These are phyloP conservation scores for Nannizziopsis arthrosporioides DNA, from an alignment of 2,329 filamentous ascomycete genomes.

Conservation along the genomic window DNA sequence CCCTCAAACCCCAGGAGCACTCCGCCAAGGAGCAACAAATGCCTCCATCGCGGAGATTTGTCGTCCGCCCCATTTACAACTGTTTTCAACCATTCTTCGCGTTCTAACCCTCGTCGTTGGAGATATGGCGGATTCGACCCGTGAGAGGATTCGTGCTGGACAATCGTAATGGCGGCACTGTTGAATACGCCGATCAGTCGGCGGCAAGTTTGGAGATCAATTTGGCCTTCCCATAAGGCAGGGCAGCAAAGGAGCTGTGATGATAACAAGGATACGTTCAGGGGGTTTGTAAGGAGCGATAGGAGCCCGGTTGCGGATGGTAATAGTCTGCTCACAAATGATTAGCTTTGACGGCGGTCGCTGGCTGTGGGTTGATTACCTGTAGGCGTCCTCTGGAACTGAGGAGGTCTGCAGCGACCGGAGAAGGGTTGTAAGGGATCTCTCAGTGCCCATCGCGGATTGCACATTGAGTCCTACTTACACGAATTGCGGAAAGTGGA, in stretches of 20 bases:
- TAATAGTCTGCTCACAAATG: conserved; percentile 36
- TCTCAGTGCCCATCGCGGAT: conserved; percentile 45
- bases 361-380: conserved; percentile 29
- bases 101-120: conserved; percentile 41
- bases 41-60: conserved; percentile 62
- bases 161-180: conserved; percentile 44
- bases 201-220: conserved; percentile 45
- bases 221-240: conserved; percentile 47
- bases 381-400: conserved; percentile 47
- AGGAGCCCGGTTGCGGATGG: conserved; percentile 40
- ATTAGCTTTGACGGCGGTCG: conserved; percentile 10
- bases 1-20: conserved; percentile 65
- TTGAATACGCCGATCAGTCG: conserved; percentile 52
- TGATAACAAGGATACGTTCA: conserved; percentile 50
- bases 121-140: conserved; percentile 26
- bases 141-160: conserved; percentile 37
- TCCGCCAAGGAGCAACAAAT: conserved; percentile 68
- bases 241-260: conserved; percentile 49
- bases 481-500: background rate
- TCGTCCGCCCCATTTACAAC: conserved; percentile 50
- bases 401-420: conserved; percentile 49
- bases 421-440: conserved; percentile 48
- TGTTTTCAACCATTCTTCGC: conserved; percentile 48
- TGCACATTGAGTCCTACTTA: background rate
- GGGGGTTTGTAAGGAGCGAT: conserved; percentile 45